Percentiles rank a stretch among this genome's conserved stretches.
These are phyloP conservation scores for Solanum chiquidenum DNA, from an alignment of 257 asterid genomes.

Conservation along the genomic window DNA sequence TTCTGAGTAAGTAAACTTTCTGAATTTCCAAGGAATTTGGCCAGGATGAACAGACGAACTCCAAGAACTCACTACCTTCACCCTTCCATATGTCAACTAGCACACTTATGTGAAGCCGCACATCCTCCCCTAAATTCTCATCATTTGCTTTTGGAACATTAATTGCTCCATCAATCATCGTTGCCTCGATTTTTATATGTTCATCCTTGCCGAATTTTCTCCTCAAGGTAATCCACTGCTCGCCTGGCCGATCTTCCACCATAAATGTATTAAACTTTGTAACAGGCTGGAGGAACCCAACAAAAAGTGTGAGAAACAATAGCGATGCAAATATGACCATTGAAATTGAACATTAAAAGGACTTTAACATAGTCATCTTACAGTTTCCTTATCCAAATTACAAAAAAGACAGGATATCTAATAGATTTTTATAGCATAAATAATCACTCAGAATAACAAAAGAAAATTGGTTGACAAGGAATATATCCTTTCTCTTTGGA, in stretches of 20 bases:
- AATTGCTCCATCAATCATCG: slow-evolving; percentile 45
- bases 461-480: background rate
- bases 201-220: slow-evolving; percentile 22
- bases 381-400: background rate
- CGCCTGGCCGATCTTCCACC: slow-evolving; percentile 45
- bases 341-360: background rate
- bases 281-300: slow-evolving; percentile 18
- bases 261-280: slow-evolving; percentile 18
- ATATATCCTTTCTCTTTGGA: background rate
- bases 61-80: slow-evolving; percentile 24
- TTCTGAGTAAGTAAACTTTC: slow-evolving; percentile 32
- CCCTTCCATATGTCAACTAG: slow-evolving; percentile 48
- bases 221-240: slow-evolving; percentile 42
- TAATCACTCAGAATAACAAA: background rate
- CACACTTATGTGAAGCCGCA: slow-evolving; percentile 37
- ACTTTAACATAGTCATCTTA: background rate
- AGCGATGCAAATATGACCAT: background rate
- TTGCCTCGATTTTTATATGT: slow-evolving; percentile 44
- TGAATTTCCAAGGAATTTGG: slow-evolving; percentile 43
- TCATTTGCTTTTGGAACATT: slow-evolving; percentile 15
- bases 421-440: background rate
- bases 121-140: slow-evolving; percentile 11
- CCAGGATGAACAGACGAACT: slow-evolving; percentile 57
- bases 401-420: background rate
- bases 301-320: background rate